These are phyloP conservation scores for Aspergillus japonicus DNA, from an alignment of 2,329 filamentous ascomycete species.

Conservation along the genomic window DNA sequence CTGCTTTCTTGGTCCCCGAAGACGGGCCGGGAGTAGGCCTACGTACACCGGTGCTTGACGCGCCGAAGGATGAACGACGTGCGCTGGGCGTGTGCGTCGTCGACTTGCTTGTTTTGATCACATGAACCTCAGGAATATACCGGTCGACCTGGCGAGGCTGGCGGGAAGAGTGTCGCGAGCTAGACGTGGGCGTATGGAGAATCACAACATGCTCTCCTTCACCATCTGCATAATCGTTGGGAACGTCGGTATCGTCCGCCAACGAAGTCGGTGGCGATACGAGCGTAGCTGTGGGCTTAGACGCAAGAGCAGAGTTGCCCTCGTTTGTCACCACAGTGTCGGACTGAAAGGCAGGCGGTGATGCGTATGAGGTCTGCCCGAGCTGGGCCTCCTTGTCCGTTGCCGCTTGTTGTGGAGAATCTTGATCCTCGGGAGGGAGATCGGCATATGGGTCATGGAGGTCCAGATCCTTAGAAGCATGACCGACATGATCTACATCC, in stretches of 20 bases:
- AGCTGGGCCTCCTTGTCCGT: conserved; percentile 22
- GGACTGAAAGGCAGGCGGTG: conserved; percentile 38
- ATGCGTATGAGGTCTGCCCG: conserved; percentile 35
- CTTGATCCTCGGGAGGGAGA: conserved; percentile 6
- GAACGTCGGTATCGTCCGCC: conserved; percentile 41
- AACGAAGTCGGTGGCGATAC: conserved; percentile 48
- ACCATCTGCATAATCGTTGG: conserved; percentile 32
- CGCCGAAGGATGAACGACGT: conserved; percentile 25
- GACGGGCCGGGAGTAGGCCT: conserved; percentile 31
- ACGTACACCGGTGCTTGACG: conserved; percentile 19
- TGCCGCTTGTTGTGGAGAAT: conserved; percentile 15
- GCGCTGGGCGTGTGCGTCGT: conserved; percentile 23
- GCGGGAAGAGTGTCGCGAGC: conserved; percentile 46
- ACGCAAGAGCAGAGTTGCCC: conserved; percentile 25
- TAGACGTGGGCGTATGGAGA: conserved; percentile 40
- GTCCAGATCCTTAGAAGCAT: conserved; percentile 16
- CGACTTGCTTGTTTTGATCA: conserved; percentile 26
- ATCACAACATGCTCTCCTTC: conserved; percentile 29
- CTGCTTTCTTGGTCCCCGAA: conserved; percentile 31
- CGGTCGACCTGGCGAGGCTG: conserved; percentile 44
- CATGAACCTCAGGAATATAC: conserved; percentile 36
- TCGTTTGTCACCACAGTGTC: conserved; percentile 34
- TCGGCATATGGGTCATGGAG: conserved; percentile 1
- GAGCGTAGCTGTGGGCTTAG: conserved; percentile 38
- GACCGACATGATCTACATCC: conserved; percentile 9